Conservation (phyloP, 2,329 filamentous ascomycete genomes). For the Talaromyces sp. region DNA sequence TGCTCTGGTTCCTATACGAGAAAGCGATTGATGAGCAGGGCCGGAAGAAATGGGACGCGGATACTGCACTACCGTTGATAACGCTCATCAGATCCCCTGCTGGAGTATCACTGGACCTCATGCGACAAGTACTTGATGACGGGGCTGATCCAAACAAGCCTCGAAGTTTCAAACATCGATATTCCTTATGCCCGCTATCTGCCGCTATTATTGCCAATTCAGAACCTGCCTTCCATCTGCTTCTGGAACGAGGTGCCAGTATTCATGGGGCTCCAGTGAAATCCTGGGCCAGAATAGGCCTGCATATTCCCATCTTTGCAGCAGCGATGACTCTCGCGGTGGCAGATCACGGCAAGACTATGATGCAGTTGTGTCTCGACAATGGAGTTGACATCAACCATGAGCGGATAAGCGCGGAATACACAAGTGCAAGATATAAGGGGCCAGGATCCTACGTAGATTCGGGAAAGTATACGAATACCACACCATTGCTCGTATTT, state of each 20-base stretch:
- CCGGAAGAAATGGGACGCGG: not conserved
- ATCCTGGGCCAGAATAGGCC: not conserved
- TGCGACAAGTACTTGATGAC: not conserved
- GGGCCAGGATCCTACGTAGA: too few relatives aligned
- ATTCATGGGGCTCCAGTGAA: not conserved
- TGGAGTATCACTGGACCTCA: not conserved
- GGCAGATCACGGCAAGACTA: not conserved
- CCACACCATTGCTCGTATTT: too few relatives aligned
- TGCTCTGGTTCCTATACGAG: not conserved
- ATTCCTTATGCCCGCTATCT: not conserved
- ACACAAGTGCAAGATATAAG: too few relatives aligned
- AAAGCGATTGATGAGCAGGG: not conserved
- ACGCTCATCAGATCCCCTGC: not conserved
- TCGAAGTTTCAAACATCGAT: not conserved
- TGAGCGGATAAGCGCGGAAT: too few relatives aligned
- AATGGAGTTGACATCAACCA: too few relatives aligned
- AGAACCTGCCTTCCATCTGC: not conserved
- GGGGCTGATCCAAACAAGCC: not conserved
- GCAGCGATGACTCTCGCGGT: not conserved
- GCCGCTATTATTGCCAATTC: not conserved
- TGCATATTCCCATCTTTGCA: not conserved
- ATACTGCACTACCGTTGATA: not conserved
- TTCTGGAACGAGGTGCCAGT: not conserved
- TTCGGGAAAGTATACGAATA: too few relatives aligned
- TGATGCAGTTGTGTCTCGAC: not conserved